Evolutionary conservation across 306 rosid genomes (phyloP), one percentile per base, ranked within the genome.

Genomic region (Lathyrus aphaca): DNA sequence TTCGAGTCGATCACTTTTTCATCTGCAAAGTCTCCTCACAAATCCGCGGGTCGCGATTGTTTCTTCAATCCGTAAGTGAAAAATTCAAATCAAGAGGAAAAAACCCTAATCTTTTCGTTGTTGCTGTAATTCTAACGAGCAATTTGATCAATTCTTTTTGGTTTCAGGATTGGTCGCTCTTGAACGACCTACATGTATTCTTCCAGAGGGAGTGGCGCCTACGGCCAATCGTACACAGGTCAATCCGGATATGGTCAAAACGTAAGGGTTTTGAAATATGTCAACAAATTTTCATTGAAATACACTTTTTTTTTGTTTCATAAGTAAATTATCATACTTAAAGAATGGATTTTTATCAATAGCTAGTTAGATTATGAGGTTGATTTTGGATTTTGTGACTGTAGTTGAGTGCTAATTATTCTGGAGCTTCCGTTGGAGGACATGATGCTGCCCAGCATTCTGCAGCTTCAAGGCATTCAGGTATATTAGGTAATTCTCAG

Each of bases 231-330:
- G 5, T 94, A 87, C 66, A 35, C 86, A 25, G 92, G 92, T 75
- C 99, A 94, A 79, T 88, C 97, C 21, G 81, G 89, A 14, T 94
- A 87, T 70, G 95, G 86, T 77, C 90, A 87, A 74, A 91, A 89
- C 54, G 96, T 94, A 66, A 69, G 77, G 54, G 38, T 59, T 18
- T 59, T 14, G 14, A 2, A 50, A 37, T 16, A 0, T 27, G 30
- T 46, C 61, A 67, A 1, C 6, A 2, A 5, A 3, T 18, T 25
- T 56, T 70, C 38, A 27, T 35, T 12, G 3, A 1, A 21, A 7
- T 16, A 21, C 5, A 10, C 10, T 12, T 25, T 32, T 38, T 38
- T 32, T 38, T 1, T 12, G 13, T 59, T 60, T 12, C 3, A 66
- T 29, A 9, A 16, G 6, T 6, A 32, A 60, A 42, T 15, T 37